Conservation (phyloP, 805 yeast species). For the Candida palmyrensis region DNA sequence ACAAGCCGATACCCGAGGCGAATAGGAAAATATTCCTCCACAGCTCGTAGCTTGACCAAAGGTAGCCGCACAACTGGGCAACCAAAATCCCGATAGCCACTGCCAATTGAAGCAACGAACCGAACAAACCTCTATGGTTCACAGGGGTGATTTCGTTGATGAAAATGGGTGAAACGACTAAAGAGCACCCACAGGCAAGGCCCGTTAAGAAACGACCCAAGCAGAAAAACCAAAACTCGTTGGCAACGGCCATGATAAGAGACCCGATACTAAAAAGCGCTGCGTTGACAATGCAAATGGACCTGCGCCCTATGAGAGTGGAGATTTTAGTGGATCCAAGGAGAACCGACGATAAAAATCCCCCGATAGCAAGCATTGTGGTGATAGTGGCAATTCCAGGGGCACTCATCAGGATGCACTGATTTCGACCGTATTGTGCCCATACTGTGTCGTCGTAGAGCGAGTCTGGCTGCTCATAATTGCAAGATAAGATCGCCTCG, state of each 20-base stretch:
- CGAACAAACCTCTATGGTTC: conserved; percentile 38
- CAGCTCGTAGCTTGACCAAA: conserved; percentile 30
- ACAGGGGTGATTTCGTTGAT: conserved; percentile 36
- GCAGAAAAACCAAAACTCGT: conserved; percentile 13
- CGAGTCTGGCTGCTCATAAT: conserved; percentile 12
- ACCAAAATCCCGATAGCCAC: conserved; percentile 33
- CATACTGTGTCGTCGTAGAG: conserved; percentile 22
- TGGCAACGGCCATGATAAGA: conserved; percentile 19
- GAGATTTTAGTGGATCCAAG: conserved; percentile 24
- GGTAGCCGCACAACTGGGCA: conserved; percentile 27
- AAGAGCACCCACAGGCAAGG: conserved; percentile 33
- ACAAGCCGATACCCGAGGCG: conserved; percentile 18
- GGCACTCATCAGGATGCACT: conserved; percentile 26
- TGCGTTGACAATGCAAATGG: conserved; percentile 17
- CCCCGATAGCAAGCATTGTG: conserved; percentile 33
- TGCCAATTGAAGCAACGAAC: conserved; percentile 33
- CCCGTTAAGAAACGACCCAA: conserved; percentile 33
- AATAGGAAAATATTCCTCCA: conserved; percentile 32
- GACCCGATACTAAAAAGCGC: conserved; percentile 23
- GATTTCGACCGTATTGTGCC: conserved; percentile 15
- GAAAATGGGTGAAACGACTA: conserved; percentile 37
- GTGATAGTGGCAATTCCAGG: conserved; percentile 20
- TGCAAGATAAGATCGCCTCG: conserved; percentile 23
- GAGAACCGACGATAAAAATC: conserved; percentile 24
- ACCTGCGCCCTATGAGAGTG: conserved; percentile 19